A percentile compares a stretch with the other conserved stretches of the same genome.
These are phyloP conservation scores for Nothophoma quercina DNA, from an alignment of 2,329 filamentous ascomycete genomes.

Conservation along the genomic window DNA sequence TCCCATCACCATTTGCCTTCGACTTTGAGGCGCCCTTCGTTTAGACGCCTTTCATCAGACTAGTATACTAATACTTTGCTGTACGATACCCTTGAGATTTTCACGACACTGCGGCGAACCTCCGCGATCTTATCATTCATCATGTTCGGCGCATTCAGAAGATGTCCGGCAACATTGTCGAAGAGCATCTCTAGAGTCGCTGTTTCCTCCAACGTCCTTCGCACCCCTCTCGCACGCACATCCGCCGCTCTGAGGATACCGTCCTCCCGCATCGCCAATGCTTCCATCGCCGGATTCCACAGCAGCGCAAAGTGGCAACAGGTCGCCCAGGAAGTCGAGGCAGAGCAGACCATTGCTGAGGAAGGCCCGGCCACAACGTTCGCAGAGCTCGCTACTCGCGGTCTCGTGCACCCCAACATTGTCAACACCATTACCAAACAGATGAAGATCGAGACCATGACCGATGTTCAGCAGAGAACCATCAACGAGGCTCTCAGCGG, in stretches of 20 bases:
- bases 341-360: constrained; percentile 23
- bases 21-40: constrained; percentile 12
- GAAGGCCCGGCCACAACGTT: constrained; percentile 52
- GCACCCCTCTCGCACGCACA: constrained; percentile 29
- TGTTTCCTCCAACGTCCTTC: constrained; percentile 37
- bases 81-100: constrained; percentile 2
- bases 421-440: constrained; percentile 72
- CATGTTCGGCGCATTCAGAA: constrained; percentile 55
- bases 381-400: constrained; percentile 51
- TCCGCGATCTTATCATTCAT: constrained; percentile 27
- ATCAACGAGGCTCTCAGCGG: constrained; percentile 82
- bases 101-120: constrained; percentile 9
- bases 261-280: constrained; percentile 27
- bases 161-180: constrained; percentile 50
- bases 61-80: constrained; percentile 1
- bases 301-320: constrained; percentile 50
- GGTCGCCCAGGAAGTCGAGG: constrained; percentile 36
- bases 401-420: constrained; percentile 69
- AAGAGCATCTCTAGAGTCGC: constrained; percentile 37
- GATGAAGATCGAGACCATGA: constrained; percentile 86
- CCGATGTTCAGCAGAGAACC: constrained; percentile 85
- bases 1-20: constrained; percentile 16
- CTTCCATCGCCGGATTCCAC: constrained; percentile 47
- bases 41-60: constrained; percentile 2
- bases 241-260: constrained; percentile 30